These are phyloP conservation scores for Corynespora cassiicola DNA, from an alignment of 2,329 filamentous ascomycete species.

Conservation along the genomic window DNA sequence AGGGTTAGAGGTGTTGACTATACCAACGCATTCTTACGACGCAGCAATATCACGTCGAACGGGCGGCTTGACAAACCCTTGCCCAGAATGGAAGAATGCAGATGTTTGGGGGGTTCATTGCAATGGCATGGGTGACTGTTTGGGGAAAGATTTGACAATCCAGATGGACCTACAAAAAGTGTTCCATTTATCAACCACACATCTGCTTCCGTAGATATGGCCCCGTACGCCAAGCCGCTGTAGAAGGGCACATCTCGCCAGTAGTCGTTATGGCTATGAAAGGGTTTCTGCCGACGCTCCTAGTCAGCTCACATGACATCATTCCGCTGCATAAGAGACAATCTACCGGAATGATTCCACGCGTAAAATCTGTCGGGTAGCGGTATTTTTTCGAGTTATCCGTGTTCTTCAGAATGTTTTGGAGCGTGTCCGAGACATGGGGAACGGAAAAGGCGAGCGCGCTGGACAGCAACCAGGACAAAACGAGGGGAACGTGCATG, in stretches of 20 bases:
- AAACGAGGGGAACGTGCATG: conserved; percentile 24
- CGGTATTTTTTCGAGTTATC: conserved; percentile 59
- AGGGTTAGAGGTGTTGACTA: not conserved
- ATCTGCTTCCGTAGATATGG: conserved; percentile 65
- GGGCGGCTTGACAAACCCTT: not conserved
- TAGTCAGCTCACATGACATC: conserved; percentile 10
- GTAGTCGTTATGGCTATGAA: conserved; percentile 69
- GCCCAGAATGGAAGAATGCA: too few species aligned
- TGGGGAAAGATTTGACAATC: too few species aligned
- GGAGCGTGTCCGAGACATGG: conserved; percentile 55
- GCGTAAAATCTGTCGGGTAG: conserved; percentile 68
- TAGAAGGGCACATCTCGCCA: conserved; percentile 58
- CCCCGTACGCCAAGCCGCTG: conserved; percentile 63
- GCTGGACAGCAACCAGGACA: conserved; percentile 18
- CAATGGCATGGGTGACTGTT: too few species aligned
- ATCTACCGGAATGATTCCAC: conserved; percentile 64
- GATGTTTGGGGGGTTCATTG: not conserved
- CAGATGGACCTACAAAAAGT: conserved; percentile 59
- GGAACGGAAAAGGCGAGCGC: conserved; percentile 39
- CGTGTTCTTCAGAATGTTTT: conserved; percentile 63
- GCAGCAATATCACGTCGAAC: not conserved
- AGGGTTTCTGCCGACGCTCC: conserved; percentile 50
- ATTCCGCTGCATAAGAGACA: conserved; percentile 3
- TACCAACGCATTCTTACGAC: not conserved
- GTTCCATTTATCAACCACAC: conserved; percentile 65